Conservation (phyloP, 495 filamentous ascomycete genomes). For the Trypethelium eluteriae region DNA sequence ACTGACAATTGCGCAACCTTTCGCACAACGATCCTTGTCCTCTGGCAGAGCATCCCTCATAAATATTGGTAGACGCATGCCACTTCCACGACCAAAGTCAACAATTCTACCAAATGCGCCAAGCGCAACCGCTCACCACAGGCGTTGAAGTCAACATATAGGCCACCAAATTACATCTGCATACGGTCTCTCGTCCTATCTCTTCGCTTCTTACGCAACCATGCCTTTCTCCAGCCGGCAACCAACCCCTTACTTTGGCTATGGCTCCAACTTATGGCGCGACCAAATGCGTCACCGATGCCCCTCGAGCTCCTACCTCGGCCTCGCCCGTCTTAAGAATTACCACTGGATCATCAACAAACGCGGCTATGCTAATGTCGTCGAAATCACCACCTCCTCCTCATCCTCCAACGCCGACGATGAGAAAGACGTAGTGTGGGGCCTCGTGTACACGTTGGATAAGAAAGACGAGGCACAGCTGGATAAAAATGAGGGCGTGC, state of each 20-base stretch:
- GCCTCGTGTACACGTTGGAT: constrained; percentile 47
- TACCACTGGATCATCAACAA: constrained; percentile 62
- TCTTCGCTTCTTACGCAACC: too few species aligned
- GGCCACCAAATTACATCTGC: too few species aligned
- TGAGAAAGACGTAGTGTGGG: constrained; percentile 37
- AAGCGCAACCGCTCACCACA: too few species aligned
- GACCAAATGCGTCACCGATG: constrained; percentile 61
- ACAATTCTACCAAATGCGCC: too few species aligned
- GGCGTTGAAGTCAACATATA: too few species aligned
- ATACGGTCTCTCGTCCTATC: too few species aligned
- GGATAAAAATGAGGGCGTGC: constrained; percentile 54
- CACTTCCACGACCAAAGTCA: too few species aligned
- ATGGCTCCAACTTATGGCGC: constrained; percentile 63
- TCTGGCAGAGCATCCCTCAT: too few species aligned
- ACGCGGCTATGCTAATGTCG: constrained; percentile 63
- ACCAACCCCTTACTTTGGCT: constrained; percentile 57
- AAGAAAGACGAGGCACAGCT: constrained; percentile 41
- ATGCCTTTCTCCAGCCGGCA: background rate
- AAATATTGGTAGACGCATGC: too few species aligned
- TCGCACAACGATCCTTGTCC: too few species aligned
- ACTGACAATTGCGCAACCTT: too few species aligned
- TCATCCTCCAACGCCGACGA: background rate
- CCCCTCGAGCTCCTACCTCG: constrained; percentile 42
- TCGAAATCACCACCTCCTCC: constrained; percentile 28
- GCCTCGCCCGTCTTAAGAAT: constrained; percentile 42